Evolutionary conservation across 73 alveolate species (phyloP).

Genomic region (Paramecium octaurelia): DNA sequence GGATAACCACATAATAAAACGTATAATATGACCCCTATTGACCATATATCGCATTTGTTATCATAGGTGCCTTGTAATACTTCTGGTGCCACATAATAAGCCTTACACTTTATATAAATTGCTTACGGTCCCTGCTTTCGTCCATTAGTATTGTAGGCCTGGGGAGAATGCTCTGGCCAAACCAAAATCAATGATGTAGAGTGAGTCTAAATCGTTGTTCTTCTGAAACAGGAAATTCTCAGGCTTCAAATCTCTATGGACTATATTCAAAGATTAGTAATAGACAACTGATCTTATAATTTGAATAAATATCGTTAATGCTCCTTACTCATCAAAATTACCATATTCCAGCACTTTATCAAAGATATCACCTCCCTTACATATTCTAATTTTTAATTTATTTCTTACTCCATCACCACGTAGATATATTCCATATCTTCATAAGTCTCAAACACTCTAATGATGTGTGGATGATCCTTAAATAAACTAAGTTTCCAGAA

Average conservation of each 20-base stretch:
- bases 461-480: conserved; percentile 37
- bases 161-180: background rate
- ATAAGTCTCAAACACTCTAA: conserved; percentile 52
- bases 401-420: conserved; percentile 43
- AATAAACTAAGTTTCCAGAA: background rate
- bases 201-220: conserved; percentile 26
- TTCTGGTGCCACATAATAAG: conserved; percentile 77
- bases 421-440: conserved; percentile 58
- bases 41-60: conserved; percentile 73
- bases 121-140: conserved; percentile 64
- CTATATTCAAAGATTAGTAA: conserved; percentile 39
- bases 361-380: conserved; percentile 65
- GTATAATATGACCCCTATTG: conserved; percentile 70
- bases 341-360: conserved; percentile 53
- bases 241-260: conserved; percentile 54
- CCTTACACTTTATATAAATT: background rate
- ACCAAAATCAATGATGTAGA: conserved; percentile 34
- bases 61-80: conserved; percentile 64
- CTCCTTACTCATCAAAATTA: conserved; percentile 39
- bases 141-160: conserved; percentile 34
- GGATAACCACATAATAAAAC: conserved; percentile 70
- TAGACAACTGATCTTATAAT: conserved; percentile 41
- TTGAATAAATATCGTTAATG: conserved; percentile 29
- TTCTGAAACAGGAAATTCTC: conserved; percentile 42
- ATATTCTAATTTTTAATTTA: background rate